phyloP scores from a whole-genome alignment of 2,329 filamentous ascomycete species.

The Phaeosphaeria sp. region DNA sequence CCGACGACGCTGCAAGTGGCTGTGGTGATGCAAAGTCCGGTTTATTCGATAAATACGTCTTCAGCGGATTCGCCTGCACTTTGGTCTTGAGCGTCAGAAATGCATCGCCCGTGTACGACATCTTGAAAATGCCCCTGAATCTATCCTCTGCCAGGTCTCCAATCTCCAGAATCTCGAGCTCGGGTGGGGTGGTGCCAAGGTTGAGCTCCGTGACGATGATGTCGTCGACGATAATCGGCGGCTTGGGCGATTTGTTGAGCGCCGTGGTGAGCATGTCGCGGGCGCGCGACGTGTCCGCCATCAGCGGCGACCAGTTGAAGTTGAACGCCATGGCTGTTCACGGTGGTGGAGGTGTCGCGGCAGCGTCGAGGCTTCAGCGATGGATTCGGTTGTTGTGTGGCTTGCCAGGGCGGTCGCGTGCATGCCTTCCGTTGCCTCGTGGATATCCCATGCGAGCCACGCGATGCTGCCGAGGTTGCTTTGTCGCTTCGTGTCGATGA shows the following conservation, averaged over 20 bases:
- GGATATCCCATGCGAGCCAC: conserved; percentile 30
- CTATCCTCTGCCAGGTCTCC: conserved; percentile 96
- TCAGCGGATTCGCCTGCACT: conserved; percentile 96
- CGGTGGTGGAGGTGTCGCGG: conserved; percentile 7
- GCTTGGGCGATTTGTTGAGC: conserved; percentile 96
- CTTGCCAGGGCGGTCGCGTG: conserved; percentile 44
- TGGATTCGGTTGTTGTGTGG: conserved; percentile 18
- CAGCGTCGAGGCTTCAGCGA: conserved; percentile 28
- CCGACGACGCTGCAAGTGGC: conserved; percentile 87
- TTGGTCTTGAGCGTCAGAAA: conserved; percentile 94
- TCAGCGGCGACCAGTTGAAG: conserved; percentile 99
- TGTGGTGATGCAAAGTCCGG: conserved; percentile 91
- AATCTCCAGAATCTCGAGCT: conserved; percentile 96
- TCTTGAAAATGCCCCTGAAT: conserved; percentile 98
- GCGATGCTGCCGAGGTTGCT: not conserved
- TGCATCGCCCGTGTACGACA: conserved; percentile 96
- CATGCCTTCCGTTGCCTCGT: conserved; percentile 45
- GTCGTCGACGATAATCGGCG: conserved; percentile 98
- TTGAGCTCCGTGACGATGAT: conserved; percentile 98
- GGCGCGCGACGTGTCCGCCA: conserved; percentile 90
- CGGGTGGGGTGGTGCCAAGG: conserved; percentile 89
- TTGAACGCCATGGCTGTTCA: conserved; percentile 87
- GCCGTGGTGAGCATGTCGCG: conserved; percentile 94
- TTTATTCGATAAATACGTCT: conserved; percentile 92
- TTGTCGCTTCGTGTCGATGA: not conserved